Evolutionary conservation across 441 rosid species (phyloP).

Genomic region (Theobroma grandiflorum): DNA sequence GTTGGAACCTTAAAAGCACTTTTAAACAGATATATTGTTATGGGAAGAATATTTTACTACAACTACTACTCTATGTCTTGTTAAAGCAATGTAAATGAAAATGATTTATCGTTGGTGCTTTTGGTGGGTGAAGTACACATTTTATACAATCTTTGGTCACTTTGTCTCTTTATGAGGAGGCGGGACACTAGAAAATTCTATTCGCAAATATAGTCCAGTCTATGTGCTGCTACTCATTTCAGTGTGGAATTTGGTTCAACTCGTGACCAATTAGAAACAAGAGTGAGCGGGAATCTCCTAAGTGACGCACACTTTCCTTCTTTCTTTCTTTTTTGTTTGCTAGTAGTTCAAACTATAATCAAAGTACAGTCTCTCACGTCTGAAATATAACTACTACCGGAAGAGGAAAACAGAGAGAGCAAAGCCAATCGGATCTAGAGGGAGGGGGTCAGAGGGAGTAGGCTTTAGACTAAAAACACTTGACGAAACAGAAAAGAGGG

Average conservation of each 20-base stretch:
- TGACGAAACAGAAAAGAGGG: neutral
- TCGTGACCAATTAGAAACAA: neutral
- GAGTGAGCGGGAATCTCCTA: neutral
- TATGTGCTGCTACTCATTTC: too few species aligned
- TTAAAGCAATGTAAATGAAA: too few species aligned
- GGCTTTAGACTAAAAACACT: neutral
- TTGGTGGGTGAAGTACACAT: too few species aligned
- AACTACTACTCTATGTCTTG: too few species aligned
- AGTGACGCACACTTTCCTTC: neutral
- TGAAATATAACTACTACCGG: neutral
- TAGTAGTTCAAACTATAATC: neutral
- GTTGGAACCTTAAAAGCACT: too few species aligned
- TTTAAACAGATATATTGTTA: too few species aligned
- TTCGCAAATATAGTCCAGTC: neutral
- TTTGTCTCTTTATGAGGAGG: neutral
- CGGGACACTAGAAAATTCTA: neutral
- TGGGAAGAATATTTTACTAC: too few species aligned
- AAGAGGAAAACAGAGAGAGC: neutral
- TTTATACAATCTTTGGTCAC: too few species aligned
- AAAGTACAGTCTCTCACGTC: neutral
- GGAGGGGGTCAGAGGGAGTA: neutral
- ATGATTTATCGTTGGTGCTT: too few species aligned
- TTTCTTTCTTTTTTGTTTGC: neutral
- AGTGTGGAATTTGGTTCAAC: neutral
- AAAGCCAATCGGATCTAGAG: neutral